Percentiles rank a stretch among this genome's conserved stretches.
Evolutionary conservation across 352 stramenopile genomes (phyloP).

Genomic region (Phytophthora capsici): DNA sequence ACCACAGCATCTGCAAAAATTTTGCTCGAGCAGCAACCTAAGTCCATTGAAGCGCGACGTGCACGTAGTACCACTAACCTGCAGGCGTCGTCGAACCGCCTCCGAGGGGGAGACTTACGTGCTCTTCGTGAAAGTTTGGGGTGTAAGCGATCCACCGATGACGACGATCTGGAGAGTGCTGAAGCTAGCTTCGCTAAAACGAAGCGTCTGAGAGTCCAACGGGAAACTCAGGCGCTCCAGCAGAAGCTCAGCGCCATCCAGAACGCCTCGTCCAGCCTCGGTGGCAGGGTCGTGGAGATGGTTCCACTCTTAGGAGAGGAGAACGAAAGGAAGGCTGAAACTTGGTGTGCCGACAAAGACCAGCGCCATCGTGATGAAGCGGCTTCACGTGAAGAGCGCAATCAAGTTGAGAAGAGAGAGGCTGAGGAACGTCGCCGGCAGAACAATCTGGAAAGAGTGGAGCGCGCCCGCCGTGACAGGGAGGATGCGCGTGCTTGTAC

Average conservation of each 20-base stretch:
- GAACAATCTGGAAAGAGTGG: constrained; percentile 3
- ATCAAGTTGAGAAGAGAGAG: neutral
- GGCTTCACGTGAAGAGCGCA: neutral
- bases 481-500: constrained; percentile 3
- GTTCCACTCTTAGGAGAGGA: constrained; percentile 13
- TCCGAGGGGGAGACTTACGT: neutral
- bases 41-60: no score
- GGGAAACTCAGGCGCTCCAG: neutral
- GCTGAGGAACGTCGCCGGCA: constrained; percentile 9
- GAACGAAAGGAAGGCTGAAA: constrained; percentile 11
- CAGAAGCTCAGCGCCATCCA: neutral
- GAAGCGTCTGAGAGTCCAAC: neutral
- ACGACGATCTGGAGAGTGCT: neutral
- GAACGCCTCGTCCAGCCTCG: neutral
- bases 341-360: neutral
- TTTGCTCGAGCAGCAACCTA: no score
- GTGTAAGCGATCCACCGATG: neutral
- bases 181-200: constrained; percentile 10
- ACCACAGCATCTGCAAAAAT: neutral
- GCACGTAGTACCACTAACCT: neutral
- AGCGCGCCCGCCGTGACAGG: constrained; percentile 8
- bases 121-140: neutral
- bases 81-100: neutral
- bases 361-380: constrained; percentile 3
- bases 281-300: neutral